Evolutionary conservation across 148 eudicot genomes (phyloP), one percentile per base, ranked within the genome.

Genomic region (Chenopodium berlandieri): DNA sequence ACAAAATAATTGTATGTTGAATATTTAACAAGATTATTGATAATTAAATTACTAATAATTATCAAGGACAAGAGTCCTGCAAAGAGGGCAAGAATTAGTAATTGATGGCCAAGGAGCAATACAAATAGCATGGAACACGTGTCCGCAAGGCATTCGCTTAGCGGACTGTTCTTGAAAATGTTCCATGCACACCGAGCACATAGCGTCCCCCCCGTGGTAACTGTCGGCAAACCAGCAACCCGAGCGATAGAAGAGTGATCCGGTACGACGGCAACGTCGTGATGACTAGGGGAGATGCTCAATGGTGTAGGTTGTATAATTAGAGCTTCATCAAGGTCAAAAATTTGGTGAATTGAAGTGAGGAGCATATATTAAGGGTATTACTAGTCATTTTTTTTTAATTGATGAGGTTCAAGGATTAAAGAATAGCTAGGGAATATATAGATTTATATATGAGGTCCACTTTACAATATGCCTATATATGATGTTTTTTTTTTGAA

Each of bases 311-410:
- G 50, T 7, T 47, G 50, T 47, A 10, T 47, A 7, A 7, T 56
- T 50, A 82, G 78, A 78, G 87, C 87, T 25, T 82, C 87, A 65
- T 82, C 87, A 31, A 85, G 87, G 77, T 85, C 87, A 82, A 85
- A 85, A 27, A 65, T 79, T 66, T 31, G 52, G 23, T 75, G 52
- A 23, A 23, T 23, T 23, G 23, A 65, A 66, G 27, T 7, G 40
- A 48, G 46, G 12, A 74, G 34, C 60, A 17, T 44, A 71, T 13
- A 17, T 7, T 30, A 19, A 44, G 76, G 48, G 60, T 32, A 62
- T 47, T 47, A 47, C 20, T 80, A 40, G 82, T 62, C 83, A 81
- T 81, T 56, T 58, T 79, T 69, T 27, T 54, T 47, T 7, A 1
- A 10, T 8, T 9, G 6, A 8, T 7, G 10, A 47, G 50, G 10